Base-by-base conservation (phyloP, 106 monocot genomes). In the Dioscorea zingiberensis region DNA sequence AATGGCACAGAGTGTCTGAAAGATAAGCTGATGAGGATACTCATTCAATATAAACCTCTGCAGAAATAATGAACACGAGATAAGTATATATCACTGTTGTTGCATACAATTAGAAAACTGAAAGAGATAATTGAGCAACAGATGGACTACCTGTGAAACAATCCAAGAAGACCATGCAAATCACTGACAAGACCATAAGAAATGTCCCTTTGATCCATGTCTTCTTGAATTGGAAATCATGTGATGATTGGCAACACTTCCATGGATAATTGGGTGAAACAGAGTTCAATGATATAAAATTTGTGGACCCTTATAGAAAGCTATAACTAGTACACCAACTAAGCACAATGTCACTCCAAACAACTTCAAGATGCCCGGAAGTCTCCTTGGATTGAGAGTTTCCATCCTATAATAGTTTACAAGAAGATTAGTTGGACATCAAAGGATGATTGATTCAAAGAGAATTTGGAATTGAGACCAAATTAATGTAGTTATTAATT, bases 401-500 rank as follows among this genome's bases (percentile, higher is more conserved):
- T 83, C 77, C 55, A 62, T 70, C 48, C 77, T 83, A 27, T 62
- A 53, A 18, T 38, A n/a, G n/a, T n/a, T n/a, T n/a, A n/a, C n/a
- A n/a, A n/a, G n/a, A n/a, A n/a, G n/a, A n/a, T n/a, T n/a, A n/a
- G n/a, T 38, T 16, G 14, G 27, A 62, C 22, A 47, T 28, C 21
- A 10, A 70, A 19, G 6, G 4, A 59, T 21, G 8, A 54, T 54
- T 48, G 4, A 53, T 4, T 9, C 1, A 22, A 62, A 12, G 18
- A 21, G 3, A 18, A 23, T 46, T 13, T 53, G 14, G 9, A 7
- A 30, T 54, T 4, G 4, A 67, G 29, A 18, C 0, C 4, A n/a
- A 18, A 54, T 54, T 15, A 24, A 24, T 29, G 24, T 47, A n/a
- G n/a, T n/a, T n/a, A n/a, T n/a, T n/a, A n/a, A n/a, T 7, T 63